Evolutionary conservation across 768 basidiomycete genomes (phyloP).

Genomic region (Boletellus ananiceps): DNA sequence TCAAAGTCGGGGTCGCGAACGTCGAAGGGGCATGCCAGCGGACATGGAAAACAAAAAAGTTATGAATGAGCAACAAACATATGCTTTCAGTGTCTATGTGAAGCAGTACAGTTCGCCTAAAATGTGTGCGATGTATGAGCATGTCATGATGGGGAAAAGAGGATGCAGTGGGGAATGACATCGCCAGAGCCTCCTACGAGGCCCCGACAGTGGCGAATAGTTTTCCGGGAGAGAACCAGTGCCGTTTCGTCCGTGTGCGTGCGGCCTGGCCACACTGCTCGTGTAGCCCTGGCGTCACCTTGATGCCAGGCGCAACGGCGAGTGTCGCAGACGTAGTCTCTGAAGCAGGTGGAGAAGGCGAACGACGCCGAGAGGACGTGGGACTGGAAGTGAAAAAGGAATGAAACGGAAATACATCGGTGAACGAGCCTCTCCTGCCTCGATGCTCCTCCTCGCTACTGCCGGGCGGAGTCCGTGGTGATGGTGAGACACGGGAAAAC

Average conservation of each 20-base stretch:
- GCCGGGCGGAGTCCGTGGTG: constrained; percentile 23
- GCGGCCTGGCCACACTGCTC: constrained; percentile 32
- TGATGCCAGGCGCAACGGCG: constrained; percentile 23
- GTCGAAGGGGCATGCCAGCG: constrained; percentile 24
- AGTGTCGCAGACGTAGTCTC: constrained; percentile 28
- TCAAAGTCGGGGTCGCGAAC: constrained; percentile 13
- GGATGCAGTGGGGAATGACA: constrained; percentile 8
- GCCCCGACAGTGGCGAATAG: constrained; percentile 43
- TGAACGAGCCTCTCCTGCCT: constrained; percentile 28
- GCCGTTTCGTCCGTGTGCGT: constrained; percentile 39
- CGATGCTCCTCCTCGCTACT: constrained; percentile 23
- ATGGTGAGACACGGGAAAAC: constrained; percentile 29
- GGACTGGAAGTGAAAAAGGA: constrained; percentile 31
- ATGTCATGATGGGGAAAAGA: constrained; percentile 1
- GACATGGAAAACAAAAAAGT: constrained; percentile 8
- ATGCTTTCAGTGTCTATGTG: constrained; percentile 19
- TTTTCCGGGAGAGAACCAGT: constrained; percentile 54
- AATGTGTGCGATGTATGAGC: too few relatives aligned
- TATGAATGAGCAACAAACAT: constrained; percentile 18
- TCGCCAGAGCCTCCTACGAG: constrained; percentile 20
- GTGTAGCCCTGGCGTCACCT: constrained; percentile 24
- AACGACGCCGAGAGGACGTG: constrained; percentile 32
- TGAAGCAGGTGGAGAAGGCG: constrained; percentile 39
- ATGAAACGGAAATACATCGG: constrained; percentile 46
- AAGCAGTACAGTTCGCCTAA: constrained; percentile 1